Evolutionary conservation across 352 stramenopile genomes (phyloP).

Genomic region (Phytophthora palmivora): DNA sequence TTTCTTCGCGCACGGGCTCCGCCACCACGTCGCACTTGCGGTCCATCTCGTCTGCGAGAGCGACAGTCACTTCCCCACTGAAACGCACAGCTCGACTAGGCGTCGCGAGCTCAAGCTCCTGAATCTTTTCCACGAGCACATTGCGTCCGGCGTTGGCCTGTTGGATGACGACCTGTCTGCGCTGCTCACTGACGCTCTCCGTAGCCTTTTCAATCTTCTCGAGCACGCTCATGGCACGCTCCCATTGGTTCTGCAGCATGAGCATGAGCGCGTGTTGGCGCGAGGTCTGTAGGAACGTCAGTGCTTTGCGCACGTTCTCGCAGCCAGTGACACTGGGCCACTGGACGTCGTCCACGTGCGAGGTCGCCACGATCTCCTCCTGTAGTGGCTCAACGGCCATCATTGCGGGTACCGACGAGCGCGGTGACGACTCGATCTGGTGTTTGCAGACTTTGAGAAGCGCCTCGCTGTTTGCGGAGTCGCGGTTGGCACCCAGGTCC

Average conservation of each 20-base stretch:
- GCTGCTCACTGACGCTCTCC: conserved; percentile 70
- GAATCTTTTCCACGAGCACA: conserved; percentile 39
- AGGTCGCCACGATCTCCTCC: conserved; percentile 17
- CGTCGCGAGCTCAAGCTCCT: conserved; percentile 37
- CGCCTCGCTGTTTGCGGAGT: conserved; percentile 50
- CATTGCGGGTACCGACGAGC: conserved; percentile 26
- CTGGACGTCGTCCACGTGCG: conserved; percentile 6
- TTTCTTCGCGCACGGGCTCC: conserved; percentile 72
- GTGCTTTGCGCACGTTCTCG: conserved; percentile 68
- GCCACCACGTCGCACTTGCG: conserved; percentile 52
- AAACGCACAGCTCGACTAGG: conserved; percentile 59
- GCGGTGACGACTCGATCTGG: conserved; percentile 56
- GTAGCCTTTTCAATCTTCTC: conserved; percentile 80
- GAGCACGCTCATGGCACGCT: conserved; percentile 71
- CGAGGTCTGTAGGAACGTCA: conserved; percentile 73
- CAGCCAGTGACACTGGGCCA: conserved; percentile 64
- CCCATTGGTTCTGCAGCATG: conserved; percentile 84
- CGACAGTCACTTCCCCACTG: conserved; percentile 58
- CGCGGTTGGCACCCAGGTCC: conserved; percentile 13
- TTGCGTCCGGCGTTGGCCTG: conserved; percentile 57
- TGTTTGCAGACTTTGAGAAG: conserved; percentile 70
- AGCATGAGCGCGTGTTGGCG: conserved; percentile 76
- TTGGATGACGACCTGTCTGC: conserved; percentile 70
- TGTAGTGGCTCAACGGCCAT: conserved; percentile 14
- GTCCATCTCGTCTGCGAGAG: conserved; percentile 69